Evolutionary conservation across 768 basidiomycete genomes (phyloP), one percentile per base, ranked within the genome.

Genomic region (Suillus hirtellus): DNA sequence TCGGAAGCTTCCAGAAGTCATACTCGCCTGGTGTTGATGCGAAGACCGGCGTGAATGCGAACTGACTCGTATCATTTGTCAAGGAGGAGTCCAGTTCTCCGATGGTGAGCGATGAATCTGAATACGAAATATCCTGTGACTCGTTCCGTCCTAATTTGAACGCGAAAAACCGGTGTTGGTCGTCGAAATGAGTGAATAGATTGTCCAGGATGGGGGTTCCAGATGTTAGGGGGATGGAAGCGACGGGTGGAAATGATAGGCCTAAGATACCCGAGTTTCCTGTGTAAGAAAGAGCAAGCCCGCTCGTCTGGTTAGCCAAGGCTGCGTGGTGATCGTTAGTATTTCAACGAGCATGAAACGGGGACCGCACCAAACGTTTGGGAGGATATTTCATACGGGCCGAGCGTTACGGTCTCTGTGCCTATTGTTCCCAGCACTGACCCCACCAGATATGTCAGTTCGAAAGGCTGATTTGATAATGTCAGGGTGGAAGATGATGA

Each of bases 1-100:
- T 70, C 0, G 84, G 80, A 10, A 87, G 69, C 65, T 86, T 87
- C 86, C 86, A 88, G 70, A 82, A 87, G 65, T 87, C 83, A 63
- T 81, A 84, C 0, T 69, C 68, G 60, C 70, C 69, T 11, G 67
- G 66, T 38, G 74, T 69, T 17, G 75, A 72, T 61, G 72, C 69
- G 61, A 78, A 78, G 35, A 86, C 82, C 53, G 79, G 72, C 9
- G 75, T 78, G 62, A 75, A 77, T 2, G 72, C 65, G 47, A 84
- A 68, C 21, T 72, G 72, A 4, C 66, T 65, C 2, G 73, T 71
- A 27, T 75, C 72, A 62, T 77, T 73, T 5, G 73, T 68, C 31
- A 76, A 66, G 42, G 67, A 65, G 9, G 77, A 62, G 67, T 86
- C 84, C n/a, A 84, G 73, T 62, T 76, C 67, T 44, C 84, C 85